Base-by-base conservation (phyloP, 2,329 filamentous ascomycete species). In the Sporothrix euskadiensis region DNA sequence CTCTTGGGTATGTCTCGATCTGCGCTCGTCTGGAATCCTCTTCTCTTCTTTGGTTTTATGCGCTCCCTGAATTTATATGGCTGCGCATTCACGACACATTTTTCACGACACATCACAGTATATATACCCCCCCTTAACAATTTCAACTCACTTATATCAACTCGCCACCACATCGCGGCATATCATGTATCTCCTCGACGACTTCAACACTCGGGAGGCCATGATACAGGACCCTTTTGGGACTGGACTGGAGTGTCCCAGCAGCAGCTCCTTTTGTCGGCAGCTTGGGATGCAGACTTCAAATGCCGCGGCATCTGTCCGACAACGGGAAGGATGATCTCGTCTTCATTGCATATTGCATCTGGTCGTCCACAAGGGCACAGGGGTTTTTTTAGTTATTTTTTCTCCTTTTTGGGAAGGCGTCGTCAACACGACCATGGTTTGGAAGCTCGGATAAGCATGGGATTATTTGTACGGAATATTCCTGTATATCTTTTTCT, bases 31-130 rank as follows among this genome's bases (percentile, higher is more conserved):
- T 30, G 16, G 44, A 5, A 5, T 39, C 54, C 66, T 52, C 12
- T 52, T n/a, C 47, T 12, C 32, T 35, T n/a, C 30, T 7, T 19
- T 35, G 47, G 47, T n/a, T 19, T 35, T 52, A 19, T 52, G 44
- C 61, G 41, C 39, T 26, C 22, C 61, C 14, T 19, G 57, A 9
- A 26, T 26, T 47, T 68, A 52, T 65, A 14, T 69, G 66, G 26
- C n/a, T 35, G 32, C 49, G 57, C 19, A n/a, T 44, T 57, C 66
- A 54, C 66, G 66, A 41, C 47, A 69, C 47, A 69, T 69, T 30
- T 69, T 54, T 6, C 66, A 54, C 66, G 47, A 69, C 66, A 54
- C 66, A 39, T 35, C 41, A 52, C 65, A 52, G 54, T 30, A 71
- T 71, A 56, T 56, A 47, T 57, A 30, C 44, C 19, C 54, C 54